Percentiles rank a stretch among this genome's conserved stretches.
These are phyloP conservation scores for Chiua sp. DNA, from an alignment of 1,284 basidiomycete genomes.

Conservation along the genomic window DNA sequence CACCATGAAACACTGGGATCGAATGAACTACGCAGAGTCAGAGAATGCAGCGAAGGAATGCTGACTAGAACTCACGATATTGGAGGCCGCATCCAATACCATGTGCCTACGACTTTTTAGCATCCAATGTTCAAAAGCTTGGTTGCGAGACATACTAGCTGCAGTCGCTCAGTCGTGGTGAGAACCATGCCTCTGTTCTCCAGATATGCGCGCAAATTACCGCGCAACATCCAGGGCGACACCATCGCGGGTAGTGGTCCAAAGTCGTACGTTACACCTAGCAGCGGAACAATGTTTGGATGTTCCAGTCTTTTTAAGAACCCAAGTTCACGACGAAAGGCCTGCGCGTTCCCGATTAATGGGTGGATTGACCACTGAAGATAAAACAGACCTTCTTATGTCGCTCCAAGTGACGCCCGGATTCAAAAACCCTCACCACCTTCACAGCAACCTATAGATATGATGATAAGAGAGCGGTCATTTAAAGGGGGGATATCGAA, in stretches of 20 bases:
- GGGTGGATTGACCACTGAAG: too few species aligned
- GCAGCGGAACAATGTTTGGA: constrained; percentile 7
- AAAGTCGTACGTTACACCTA: constrained; percentile 8
- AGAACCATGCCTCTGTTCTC: background rate
- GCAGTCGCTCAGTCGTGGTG: background rate
- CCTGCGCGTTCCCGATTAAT: background rate
- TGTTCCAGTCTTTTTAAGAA: constrained; percentile 10
- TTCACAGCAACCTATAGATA: too few species aligned
- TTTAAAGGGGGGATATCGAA: background rate
- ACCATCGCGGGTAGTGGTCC: background rate
- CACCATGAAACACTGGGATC: constrained; percentile 7
- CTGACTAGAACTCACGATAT: constrained; percentile 4
- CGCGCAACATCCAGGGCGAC: constrained; percentile 5
- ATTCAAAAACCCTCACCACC: too few species aligned
- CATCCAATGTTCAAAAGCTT: background rate
- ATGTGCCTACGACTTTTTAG: background rate
- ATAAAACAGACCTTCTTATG: too few species aligned
- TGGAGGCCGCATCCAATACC: constrained; percentile 6
- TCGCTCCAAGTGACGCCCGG: too few species aligned
- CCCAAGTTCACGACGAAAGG: constrained; percentile 5
- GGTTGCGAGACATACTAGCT: background rate
- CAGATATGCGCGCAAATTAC: constrained; percentile 6
- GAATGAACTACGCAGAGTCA: constrained; percentile 19
- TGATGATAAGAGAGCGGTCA: too few species aligned
- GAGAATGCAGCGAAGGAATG: fast-evolving